Base-by-base conservation (phyloP, 805 yeast genomes). In the Hanseniaspora nectarophila region DNA sequence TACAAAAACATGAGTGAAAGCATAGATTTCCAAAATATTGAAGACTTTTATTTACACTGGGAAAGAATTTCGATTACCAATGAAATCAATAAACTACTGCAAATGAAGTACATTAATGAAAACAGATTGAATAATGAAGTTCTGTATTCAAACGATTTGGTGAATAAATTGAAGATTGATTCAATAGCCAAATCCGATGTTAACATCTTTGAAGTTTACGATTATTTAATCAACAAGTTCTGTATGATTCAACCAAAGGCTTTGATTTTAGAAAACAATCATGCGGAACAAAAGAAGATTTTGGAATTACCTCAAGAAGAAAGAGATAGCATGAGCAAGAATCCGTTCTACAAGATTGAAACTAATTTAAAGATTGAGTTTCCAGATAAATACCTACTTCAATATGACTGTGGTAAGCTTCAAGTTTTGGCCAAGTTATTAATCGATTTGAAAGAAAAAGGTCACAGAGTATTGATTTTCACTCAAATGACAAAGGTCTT, bases 401-500 rank as follows among this genome's bases (percentile, higher is more conserved):
- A 92, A 63, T 92, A 84, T 64, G 99, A 92, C 65, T 92, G 98
- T 71, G 99, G 99, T 54, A 92, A 92, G 66, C 71, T 92, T 34
- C 99, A 92, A 63, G 83, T 81, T 59, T 68, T 92, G 47, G 90
- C 97, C 0, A 66, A 70, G 3, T 68, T 92, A 43, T 67, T 92
- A 51, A 85, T 82, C 54, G 82, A 86, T 24, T 71, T 94, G 56
- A 82, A 84, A 48, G 81, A 83, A 33, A 80, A 80, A 43, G 97
- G 97, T 0, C 99, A 92, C 63, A 74, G 98, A 56, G 97, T 95
- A 0, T 73, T 92, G 56, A 90, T 92, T 54, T 92, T 92, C 70
- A 92, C 99, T 0, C 99, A 92, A 63, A 92, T 92, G 99, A 90
- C 98, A 1, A 85, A 85, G 62, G 97, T 92, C 8, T 72, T 92